These are phyloP conservation scores for Larix kaempferi DNA, from an alignment of 75 land plant species.

Conservation along the genomic window DNA sequence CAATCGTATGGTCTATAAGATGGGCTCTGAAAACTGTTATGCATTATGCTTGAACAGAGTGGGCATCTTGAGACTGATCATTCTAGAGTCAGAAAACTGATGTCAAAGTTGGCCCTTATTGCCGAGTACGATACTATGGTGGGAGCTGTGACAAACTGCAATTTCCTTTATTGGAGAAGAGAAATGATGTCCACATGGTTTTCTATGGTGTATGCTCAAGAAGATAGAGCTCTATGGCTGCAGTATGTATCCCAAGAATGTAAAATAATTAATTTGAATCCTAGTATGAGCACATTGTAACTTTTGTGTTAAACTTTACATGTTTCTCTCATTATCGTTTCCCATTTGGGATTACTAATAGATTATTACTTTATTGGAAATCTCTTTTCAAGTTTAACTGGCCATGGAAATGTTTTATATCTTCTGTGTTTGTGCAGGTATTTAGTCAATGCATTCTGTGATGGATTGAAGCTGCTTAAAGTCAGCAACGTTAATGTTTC, in stretches of 20 bases:
- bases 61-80: slow-evolving; percentile 13
- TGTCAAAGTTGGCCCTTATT: slow-evolving; percentile 24
- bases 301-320: background rate
- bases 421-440: slow-evolving; percentile 15
- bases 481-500: slow-evolving; percentile 27
- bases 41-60: slow-evolving; percentile 3
- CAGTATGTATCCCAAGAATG: slow-evolving; percentile 30
- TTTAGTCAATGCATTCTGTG: slow-evolving; percentile 39
- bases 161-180: slow-evolving; percentile 51
- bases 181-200: slow-evolving; percentile 51
- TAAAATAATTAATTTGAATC: background rate
- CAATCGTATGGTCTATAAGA: background rate
- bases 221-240: slow-evolving; percentile 27
- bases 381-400: background rate
- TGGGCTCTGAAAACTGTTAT: background rate
- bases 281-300: background rate
- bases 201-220: slow-evolving; percentile 41
- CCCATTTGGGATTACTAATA: background rate
- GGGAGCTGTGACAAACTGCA: slow-evolving; percentile 33
- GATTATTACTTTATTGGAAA: background rate
- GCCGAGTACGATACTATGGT: slow-evolving; percentile 26
- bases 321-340: background rate
- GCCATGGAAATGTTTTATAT: background rate
- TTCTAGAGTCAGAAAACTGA: slow-evolving; percentile 16
- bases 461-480: slow-evolving; percentile 44